A percentile compares a stretch with the other conserved stretches of the same genome.
These are phyloP conservation scores for Gaeumannomyces tritici DNA, from an alignment of 2,329 filamentous ascomycete genomes.

Conservation along the genomic window DNA sequence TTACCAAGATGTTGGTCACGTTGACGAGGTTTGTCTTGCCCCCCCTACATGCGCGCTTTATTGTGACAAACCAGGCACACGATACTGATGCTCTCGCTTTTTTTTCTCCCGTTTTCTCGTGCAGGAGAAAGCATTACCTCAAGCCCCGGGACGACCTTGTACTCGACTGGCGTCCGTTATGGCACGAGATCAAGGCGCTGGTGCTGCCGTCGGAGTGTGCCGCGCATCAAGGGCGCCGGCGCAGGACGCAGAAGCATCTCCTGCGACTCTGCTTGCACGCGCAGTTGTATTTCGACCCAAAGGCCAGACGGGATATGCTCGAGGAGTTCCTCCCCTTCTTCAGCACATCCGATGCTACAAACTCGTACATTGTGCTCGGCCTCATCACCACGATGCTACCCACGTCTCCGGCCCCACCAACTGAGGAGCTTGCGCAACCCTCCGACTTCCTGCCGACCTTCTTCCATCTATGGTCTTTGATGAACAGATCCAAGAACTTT, in stretches of 20 bases:
- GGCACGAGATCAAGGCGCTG: conserved; percentile 84
- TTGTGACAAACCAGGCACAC: background rate
- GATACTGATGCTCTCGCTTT: background rate
- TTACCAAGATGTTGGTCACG: conserved; percentile 92
- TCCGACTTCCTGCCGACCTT: conserved; percentile 85
- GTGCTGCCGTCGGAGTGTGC: conserved; percentile 80
- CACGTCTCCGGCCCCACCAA: conserved; percentile 65
- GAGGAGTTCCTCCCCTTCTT: conserved; percentile 79
- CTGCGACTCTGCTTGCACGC: conserved; percentile 86
- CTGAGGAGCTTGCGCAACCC: conserved; percentile 68
- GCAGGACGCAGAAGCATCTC: conserved; percentile 53
- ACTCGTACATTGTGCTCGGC: conserved; percentile 87
- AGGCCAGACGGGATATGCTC: conserved; percentile 71
- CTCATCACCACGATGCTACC: conserved; percentile 81
- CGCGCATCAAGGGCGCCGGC: conserved; percentile 44
- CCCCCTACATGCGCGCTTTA: conserved; percentile 14
- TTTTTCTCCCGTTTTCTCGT: background rate
- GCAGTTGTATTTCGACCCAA: conserved; percentile 86
- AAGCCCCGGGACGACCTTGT: conserved; percentile 82
- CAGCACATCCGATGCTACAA: conserved; percentile 84
- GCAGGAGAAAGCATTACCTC: conserved; percentile 87
- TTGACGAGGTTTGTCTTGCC: conserved; percentile 69
- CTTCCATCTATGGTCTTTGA: conserved; percentile 92
- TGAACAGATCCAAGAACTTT: conserved; percentile 79
- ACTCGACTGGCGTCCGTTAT: conserved; percentile 88